Conservation (phyloP, 305 asterid genomes). For the Caryopteris hybrid region DNA sequence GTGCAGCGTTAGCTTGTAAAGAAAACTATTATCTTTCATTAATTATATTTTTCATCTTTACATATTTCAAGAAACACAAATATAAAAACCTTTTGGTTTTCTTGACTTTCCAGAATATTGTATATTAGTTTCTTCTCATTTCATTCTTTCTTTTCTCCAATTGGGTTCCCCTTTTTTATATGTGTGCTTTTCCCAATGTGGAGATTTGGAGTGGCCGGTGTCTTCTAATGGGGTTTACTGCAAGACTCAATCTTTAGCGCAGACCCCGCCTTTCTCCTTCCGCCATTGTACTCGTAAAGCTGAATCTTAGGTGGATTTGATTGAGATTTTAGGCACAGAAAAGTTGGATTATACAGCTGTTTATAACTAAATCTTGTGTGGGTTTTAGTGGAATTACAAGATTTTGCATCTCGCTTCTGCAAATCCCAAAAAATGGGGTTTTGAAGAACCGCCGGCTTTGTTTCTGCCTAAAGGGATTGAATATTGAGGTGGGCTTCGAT, state of each 20-base stretch:
- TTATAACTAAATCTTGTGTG: slow-evolving; percentile 18
- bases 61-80: slow-evolving; percentile 16
- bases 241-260: slow-evolving; percentile 35
- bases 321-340: neutral
- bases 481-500: slow-evolving; percentile 28
- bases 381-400: slow-evolving; percentile 9
- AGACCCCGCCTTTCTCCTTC: slow-evolving; percentile 10
- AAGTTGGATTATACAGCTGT: slow-evolving; percentile 12
- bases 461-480: too few species aligned
- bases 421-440: slow-evolving; percentile 6
- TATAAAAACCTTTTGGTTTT: slow-evolving; percentile 18
- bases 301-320: slow-evolving; percentile 25
- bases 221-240: too few species aligned
- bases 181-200: slow-evolving; percentile 34
- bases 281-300: slow-evolving; percentile 6
- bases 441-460: too few species aligned
- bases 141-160: slow-evolving; percentile 6
- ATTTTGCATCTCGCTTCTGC: neutral
- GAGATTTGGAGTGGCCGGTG: slow-evolving; percentile 31
- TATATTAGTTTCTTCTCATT: slow-evolving; percentile 5
- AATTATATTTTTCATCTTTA: neutral
- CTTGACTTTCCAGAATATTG: slow-evolving; percentile 25
- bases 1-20: slow-evolving; percentile 45
- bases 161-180: slow-evolving; percentile 27
- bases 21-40: slow-evolving; percentile 9